These are phyloP conservation scores for Celoporthe dispersa DNA, from an alignment of 2,329 filamentous ascomycete species.

Conservation along the genomic window DNA sequence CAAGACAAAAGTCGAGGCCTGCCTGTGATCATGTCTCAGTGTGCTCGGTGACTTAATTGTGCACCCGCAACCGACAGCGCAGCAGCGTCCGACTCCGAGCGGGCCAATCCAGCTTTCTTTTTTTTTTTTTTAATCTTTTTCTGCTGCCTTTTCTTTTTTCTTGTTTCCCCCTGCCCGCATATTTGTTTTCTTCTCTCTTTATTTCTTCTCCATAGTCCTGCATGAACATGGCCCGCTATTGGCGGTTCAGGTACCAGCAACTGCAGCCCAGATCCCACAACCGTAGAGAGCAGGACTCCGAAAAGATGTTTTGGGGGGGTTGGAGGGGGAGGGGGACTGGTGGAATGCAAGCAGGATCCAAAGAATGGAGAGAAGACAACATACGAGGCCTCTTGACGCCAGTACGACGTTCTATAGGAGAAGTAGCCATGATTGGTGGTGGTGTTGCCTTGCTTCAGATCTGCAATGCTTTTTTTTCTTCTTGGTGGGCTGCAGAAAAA, in stretches of 20 bases:
- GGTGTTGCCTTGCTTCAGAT: background rate
- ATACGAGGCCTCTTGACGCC: conserved; percentile 51
- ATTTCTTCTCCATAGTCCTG: background rate
- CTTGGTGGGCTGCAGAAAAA: background rate
- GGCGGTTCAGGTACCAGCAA: background rate
- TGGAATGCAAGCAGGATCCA: background rate
- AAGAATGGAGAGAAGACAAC: conserved; percentile 27
- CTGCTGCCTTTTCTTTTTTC: background rate
- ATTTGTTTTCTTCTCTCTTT: background rate
- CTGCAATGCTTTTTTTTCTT: background rate
- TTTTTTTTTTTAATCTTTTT: too few species aligned
- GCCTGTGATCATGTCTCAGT: background rate
- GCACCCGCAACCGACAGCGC: background rate
- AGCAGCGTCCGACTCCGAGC: background rate
- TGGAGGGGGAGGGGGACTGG: background rate
- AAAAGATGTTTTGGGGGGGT: too few species aligned
- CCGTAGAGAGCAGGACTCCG: background rate
- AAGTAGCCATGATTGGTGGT: conserved; percentile 19
- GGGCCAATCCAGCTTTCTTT: background rate
- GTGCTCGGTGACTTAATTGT: conserved; percentile 12
- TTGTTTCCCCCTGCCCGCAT: background rate
- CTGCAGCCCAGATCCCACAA: background rate
- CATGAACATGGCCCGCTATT: background rate
- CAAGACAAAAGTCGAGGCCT: background rate
- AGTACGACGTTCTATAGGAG: conserved; percentile 40